Percentiles rank a stretch among this genome's conserved stretches.
Evolutionary conservation across 108 stramenopile genomes (phyloP).

Genomic region (Cyclostephanos tholiformis): DNA sequence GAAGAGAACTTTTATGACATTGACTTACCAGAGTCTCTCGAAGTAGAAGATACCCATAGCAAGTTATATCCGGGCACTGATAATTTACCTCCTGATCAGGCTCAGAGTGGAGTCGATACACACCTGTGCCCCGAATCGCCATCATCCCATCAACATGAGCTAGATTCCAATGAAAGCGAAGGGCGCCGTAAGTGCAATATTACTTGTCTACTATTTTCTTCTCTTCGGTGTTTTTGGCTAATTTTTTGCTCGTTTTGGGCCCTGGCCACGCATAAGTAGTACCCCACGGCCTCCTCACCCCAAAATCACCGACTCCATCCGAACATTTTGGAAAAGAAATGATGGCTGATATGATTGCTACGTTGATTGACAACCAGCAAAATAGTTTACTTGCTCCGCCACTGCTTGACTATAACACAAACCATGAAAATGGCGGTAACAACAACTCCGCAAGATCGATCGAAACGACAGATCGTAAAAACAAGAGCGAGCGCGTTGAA

Average conservation of each 20-base stretch:
- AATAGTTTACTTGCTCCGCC: slow-evolving; percentile 20
- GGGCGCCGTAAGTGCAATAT: slow-evolving; percentile 23
- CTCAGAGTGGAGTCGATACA: background rate
- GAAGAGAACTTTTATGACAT: background rate
- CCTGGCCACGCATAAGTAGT: slow-evolving; percentile 1
- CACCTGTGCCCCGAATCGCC: slow-evolving; percentile 3
- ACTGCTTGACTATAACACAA: slow-evolving; percentile 4
- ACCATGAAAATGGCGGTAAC: background rate
- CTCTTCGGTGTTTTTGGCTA: background rate
- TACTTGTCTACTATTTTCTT: background rate
- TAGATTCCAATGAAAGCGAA: background rate
- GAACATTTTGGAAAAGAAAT: slow-evolving; percentile 49
- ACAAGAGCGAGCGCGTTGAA: slow-evolving; percentile 22
- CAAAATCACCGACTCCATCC: slow-evolving; percentile 25
- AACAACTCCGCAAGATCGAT: background rate
- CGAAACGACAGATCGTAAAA: background rate
- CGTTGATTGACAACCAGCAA: slow-evolving; percentile 35
- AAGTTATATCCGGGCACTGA: background rate
- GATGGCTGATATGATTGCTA: slow-evolving; percentile 55
- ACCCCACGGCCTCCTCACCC: slow-evolving; percentile 33
- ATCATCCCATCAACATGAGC: background rate
- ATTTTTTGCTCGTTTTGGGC: background rate
- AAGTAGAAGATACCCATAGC: background rate
- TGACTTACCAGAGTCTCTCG: background rate
- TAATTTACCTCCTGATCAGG: background rate